phyloP scores from a whole-genome alignment of 257 asterid species.

The Gentiana straminea region DNA sequence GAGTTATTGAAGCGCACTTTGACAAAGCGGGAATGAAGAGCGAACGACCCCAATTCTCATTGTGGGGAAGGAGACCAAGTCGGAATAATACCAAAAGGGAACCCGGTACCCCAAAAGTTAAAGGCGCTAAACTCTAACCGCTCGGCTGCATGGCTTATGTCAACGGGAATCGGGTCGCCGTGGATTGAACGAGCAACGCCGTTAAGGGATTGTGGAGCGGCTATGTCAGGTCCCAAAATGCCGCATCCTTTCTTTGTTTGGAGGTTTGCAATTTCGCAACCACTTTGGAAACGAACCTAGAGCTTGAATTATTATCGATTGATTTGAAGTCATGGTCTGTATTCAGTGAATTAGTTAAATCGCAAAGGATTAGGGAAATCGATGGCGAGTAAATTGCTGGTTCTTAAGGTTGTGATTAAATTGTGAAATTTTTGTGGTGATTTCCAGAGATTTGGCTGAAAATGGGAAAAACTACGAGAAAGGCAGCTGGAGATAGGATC shows the following conservation, averaged over 20 bases:
- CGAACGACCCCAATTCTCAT: slow-evolving; percentile 62
- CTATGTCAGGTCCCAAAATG: slow-evolving; percentile 74
- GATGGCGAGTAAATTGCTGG: too few relatives aligned
- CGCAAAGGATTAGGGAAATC: too few relatives aligned
- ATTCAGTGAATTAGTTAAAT: too few relatives aligned
- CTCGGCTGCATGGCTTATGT: slow-evolving; percentile 45
- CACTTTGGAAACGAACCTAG: too few relatives aligned
- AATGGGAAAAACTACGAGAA: too few relatives aligned
- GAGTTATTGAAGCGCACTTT: slow-evolving; percentile 25
- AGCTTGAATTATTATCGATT: too few relatives aligned
- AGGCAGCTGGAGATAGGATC: too few relatives aligned
- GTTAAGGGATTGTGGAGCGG: slow-evolving; percentile 54
- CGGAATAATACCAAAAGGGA: slow-evolving; percentile 78
- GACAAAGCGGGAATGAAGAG: slow-evolving; percentile 61
- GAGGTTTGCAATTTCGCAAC: slow-evolving; percentile 63
- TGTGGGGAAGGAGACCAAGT: slow-evolving; percentile 46
- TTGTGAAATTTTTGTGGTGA: too few relatives aligned
- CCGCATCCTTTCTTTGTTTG: slow-evolving; percentile 76
- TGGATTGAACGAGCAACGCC: slow-evolving; percentile 60
- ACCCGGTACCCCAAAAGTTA: slow-evolving; percentile 41
- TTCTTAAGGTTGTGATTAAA: too few relatives aligned
- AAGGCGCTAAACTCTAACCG: slow-evolving; percentile 54
- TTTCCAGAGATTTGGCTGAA: too few relatives aligned
- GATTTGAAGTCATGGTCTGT: too few relatives aligned
- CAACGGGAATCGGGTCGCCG: slow-evolving; percentile 76